Conservation (phyloP, 2,329 filamentous ascomycete genomes). For the Aspergillus ochraceus region DNA sequence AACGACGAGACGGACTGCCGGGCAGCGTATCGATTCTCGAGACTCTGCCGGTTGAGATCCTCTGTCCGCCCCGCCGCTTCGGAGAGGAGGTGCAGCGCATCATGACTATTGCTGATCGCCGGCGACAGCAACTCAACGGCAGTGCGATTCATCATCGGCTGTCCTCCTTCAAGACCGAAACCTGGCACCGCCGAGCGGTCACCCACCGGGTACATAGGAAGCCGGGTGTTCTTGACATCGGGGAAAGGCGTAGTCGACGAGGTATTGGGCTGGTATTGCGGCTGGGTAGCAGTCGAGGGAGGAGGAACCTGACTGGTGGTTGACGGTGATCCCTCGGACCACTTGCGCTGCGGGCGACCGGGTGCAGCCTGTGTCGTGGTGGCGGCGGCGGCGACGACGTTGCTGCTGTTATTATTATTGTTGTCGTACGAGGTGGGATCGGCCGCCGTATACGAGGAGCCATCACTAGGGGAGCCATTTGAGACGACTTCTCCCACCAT, state of each 20-base stretch:
- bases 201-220: constrained; percentile 25
- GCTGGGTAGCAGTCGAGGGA: constrained; percentile 17
- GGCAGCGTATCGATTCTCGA: constrained; percentile 46
- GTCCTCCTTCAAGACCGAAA: constrained; percentile 50
- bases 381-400: too few species aligned
- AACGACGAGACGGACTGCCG: constrained; percentile 42
- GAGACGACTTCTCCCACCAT: constrained; percentile 47
- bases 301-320: constrained; percentile 19
- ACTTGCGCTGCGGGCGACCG: constrained; percentile 27
- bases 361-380: not conserved
- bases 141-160: constrained; percentile 61
- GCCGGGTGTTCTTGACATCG: constrained; percentile 27
- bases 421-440: constrained; percentile 24
- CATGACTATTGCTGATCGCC: constrained; percentile 86
- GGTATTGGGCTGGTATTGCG: constrained; percentile 30
- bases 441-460: constrained; percentile 27
- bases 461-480: constrained; percentile 27
- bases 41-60: constrained; percentile 50
- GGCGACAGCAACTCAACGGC: constrained; percentile 59
- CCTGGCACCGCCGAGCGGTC: constrained; percentile 25
- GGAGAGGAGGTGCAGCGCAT: constrained; percentile 87
- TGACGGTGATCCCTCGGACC: constrained; percentile 30
- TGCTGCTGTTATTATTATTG: constrained; percentile 13
- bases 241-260: constrained; percentile 27
- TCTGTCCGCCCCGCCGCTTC: constrained; percentile 67